Evolutionary conservation across 2,329 filamentous ascomycete species (phyloP), one percentile per base, ranked within the genome.

Genomic region (Colletotrichum sp.): DNA sequence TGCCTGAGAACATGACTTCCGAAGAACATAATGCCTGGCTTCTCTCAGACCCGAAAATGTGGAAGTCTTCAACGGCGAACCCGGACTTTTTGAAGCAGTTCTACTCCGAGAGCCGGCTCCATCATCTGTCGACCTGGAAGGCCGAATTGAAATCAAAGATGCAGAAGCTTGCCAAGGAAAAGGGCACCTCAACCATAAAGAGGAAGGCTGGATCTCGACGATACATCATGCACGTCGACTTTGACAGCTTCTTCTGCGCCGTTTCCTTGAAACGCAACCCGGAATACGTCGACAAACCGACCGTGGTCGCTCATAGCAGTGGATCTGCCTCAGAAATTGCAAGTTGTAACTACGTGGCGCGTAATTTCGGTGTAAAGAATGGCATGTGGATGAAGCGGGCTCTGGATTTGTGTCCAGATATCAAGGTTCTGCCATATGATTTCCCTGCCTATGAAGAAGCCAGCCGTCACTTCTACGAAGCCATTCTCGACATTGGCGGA

Each of bases 381-480:
- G 98, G 98, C 48, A 99, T 99, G 97, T 99, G 98, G 97, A 99
- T 99, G 96, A 98, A 96, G 82, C 90, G 91, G 39, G 97, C 97
- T 0, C 88, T 94, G 75, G 93, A 97, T 79, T 84, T 97, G 21
- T 99, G 96, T 81, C 93, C 96, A 1, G 92, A 95, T 26, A 87
- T 99, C 21, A 96, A 98, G 79, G 93, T 99, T 3, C 83, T 99
- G n/a, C 95, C 96, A 0, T 99, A 99, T 80, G 96, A 99, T 81
- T 99, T 99, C 81, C 93, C 94, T 3, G 96, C 93, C 0, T 99
- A 99, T 79, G 97, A 99, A 86, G 94, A 96, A 75, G 95, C 96
- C 2, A 99, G 97, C 81, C 90, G 92, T 72, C 89, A 92, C 4
- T 99, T 99, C 80, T 99, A 99, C 80, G 93, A 95, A 76, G 92